These are phyloP conservation scores for Bifiguratus adelaidae DNA, from an alignment of 192 early-diverging fungal species.

Conservation along the genomic window DNA sequence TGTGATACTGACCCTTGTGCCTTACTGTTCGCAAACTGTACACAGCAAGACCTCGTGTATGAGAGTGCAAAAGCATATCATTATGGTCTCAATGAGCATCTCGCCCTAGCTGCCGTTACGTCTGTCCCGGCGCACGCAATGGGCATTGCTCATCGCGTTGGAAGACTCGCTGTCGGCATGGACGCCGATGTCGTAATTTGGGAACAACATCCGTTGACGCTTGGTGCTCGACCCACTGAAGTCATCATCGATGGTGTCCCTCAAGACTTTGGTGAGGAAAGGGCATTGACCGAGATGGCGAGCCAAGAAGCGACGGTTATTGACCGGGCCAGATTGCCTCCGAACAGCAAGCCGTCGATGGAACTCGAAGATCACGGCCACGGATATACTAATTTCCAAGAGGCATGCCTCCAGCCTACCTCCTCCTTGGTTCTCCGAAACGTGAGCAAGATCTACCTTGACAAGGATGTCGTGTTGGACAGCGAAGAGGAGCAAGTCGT, in stretches of 20 bases:
- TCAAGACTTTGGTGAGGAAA: slow-evolving; percentile 26
- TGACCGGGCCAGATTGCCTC: not conserved
- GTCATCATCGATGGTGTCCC: slow-evolving; percentile 46
- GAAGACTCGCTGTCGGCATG: slow-evolving; percentile 32
- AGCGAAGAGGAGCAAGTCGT: slow-evolving; percentile 3
- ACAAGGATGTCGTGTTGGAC: slow-evolving; percentile 2
- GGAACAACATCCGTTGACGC: slow-evolving; percentile 46
- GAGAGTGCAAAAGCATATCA: slow-evolving; percentile 52
- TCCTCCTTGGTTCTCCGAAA: slow-evolving; percentile 21
- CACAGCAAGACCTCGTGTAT: slow-evolving; percentile 38
- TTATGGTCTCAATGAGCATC: slow-evolving; percentile 42
- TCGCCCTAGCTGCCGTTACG: slow-evolving; percentile 37
- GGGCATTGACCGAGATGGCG: slow-evolving; percentile 1
- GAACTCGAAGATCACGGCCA: slow-evolving; percentile 16
- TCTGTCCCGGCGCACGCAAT: slow-evolving; percentile 40
- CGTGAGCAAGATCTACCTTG: slow-evolving; percentile 12
- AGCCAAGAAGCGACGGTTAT: not conserved
- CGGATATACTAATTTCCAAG: not conserved
- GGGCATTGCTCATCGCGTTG: slow-evolving; percentile 39
- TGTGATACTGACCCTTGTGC: not conserved
- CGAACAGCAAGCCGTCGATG: not conserved
- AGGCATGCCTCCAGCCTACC: slow-evolving; percentile 11
- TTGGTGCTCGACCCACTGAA: slow-evolving; percentile 47
- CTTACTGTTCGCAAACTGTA: not conserved
- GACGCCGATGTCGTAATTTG: slow-evolving; percentile 64